These are phyloP conservation scores for Neonectria punicea DNA, from an alignment of 2,329 filamentous ascomycete species.

Conservation along the genomic window DNA sequence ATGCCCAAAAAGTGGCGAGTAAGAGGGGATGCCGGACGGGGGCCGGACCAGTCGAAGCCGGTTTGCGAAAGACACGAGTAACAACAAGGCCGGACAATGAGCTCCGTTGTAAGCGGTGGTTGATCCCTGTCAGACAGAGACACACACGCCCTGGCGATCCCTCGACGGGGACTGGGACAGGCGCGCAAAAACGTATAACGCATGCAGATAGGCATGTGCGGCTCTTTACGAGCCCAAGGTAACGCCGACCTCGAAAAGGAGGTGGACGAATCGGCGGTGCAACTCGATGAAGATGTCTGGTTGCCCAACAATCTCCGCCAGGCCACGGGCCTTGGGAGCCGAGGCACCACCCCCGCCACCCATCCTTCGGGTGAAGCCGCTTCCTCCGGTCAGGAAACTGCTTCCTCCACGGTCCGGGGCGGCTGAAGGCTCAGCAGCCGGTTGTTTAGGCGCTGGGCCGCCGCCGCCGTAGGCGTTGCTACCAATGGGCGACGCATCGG, in stretches of 20 bases:
- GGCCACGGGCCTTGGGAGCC: conserved; percentile 66
- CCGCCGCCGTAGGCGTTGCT: conserved; percentile 54
- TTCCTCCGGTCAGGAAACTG: conserved; percentile 67
- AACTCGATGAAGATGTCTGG: conserved; percentile 76
- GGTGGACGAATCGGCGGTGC: conserved; percentile 70
- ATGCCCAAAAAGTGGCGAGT: background rate
- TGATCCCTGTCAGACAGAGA: conserved; percentile 11
- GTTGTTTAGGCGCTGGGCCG: conserved; percentile 42
- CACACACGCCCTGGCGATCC: conserved; percentile 13
- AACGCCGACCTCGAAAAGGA: conserved; percentile 69
- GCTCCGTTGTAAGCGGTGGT: background rate
- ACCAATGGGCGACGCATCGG: conserved; percentile 55
- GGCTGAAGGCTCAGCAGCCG: conserved; percentile 45
- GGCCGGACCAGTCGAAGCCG: background rate
- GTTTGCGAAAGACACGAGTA: background rate
- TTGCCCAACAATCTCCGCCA: conserved; percentile 73
- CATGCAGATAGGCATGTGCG: conserved; percentile 35
- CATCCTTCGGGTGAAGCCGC: conserved; percentile 68
- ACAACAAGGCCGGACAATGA: background rate
- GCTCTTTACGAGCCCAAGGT: conserved; percentile 59
- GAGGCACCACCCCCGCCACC: conserved; percentile 66
- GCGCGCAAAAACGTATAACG: conserved; percentile 42
- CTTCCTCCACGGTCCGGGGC: conserved; percentile 57
- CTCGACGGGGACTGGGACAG: conserved; percentile 14
- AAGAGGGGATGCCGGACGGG: background rate